These are phyloP conservation scores for Tolypocladium ovalisporum DNA, from an alignment of 2,329 filamentous ascomycete genomes.

Conservation along the genomic window DNA sequence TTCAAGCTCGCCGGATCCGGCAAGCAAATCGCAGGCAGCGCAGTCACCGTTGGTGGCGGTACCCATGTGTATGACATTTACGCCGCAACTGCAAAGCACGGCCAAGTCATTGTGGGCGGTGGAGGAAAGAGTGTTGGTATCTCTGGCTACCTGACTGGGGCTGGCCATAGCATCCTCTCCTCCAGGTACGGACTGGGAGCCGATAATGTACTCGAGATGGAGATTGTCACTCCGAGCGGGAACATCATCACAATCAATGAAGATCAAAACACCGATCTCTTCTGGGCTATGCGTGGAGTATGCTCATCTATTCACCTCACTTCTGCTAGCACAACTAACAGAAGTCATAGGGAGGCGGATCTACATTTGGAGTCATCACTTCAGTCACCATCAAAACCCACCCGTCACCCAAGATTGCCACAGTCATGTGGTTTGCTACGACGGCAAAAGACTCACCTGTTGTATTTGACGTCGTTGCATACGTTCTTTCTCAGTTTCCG, in stretches of 20 bases:
- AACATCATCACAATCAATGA: conserved; percentile 39
- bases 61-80: conserved; percentile 39
- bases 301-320: conserved; percentile 8
- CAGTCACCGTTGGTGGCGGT: conserved; percentile 43
- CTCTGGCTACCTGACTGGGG: conserved; percentile 50
- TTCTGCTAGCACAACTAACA: not conserved
- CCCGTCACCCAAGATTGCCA: conserved; percentile 25
- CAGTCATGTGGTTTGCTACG: conserved; percentile 11
- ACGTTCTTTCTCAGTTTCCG: conserved; percentile 34
- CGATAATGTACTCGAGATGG: conserved; percentile 49
- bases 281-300: conserved; percentile 53
- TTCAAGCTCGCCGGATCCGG: conserved; percentile 31
- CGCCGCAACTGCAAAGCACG: conserved; percentile 12
- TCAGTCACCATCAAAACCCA: conserved; percentile 45
- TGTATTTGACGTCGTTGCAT: conserved; percentile 35
- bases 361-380: conserved; percentile 49
- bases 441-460: conserved; percentile 18
- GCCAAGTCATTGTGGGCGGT: conserved; percentile 43
- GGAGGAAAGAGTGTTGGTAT: conserved; percentile 44
- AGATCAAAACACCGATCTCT: conserved; percentile 43
- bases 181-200: conserved; percentile 47
- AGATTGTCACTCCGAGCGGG: conserved; percentile 43
- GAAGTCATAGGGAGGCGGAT: conserved; percentile 38
- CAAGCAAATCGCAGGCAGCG: conserved; percentile 30
- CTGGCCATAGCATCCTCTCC: conserved; percentile 45